These are phyloP conservation scores for Xerocomellus dryophilus DNA, from an alignment of 768 basidiomycete species.

Conservation along the genomic window DNA sequence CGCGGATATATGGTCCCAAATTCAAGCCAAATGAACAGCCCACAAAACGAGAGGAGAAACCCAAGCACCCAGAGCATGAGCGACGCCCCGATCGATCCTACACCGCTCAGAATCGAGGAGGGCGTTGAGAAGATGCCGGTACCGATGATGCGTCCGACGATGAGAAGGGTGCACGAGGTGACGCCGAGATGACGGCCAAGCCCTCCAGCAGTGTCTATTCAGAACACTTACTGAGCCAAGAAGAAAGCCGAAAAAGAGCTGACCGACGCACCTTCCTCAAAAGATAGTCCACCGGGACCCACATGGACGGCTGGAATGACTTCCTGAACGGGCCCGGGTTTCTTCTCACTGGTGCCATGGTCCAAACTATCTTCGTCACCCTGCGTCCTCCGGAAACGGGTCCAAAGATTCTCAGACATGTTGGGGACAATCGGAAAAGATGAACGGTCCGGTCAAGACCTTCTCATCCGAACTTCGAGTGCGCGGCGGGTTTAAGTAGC, in stretches of 20 bases:
- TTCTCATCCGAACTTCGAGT: not conserved
- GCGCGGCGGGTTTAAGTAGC: not conserved
- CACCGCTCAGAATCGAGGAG: constrained; percentile 51
- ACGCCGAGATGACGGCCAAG: constrained; percentile 56
- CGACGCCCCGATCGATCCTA: constrained; percentile 57
- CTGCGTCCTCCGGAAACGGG: not conserved
- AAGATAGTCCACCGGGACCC: constrained; percentile 44
- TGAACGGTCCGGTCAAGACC: not conserved
- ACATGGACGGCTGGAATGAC: constrained; percentile 11
- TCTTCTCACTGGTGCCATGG: not conserved
- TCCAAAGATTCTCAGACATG: constrained; percentile 8
- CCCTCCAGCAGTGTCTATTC: constrained; percentile 47
- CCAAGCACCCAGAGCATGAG: constrained; percentile 63
- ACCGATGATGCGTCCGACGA: constrained; percentile 55
- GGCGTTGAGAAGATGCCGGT: constrained; percentile 63
- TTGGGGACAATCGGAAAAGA: not conserved
- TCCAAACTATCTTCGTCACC: not conserved
- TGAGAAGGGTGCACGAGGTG: constrained; percentile 51
- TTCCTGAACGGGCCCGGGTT: not conserved
- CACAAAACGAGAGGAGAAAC: constrained; percentile 54
- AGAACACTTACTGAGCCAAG: not conserved
- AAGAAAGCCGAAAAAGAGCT: not conserved
- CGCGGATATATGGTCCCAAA: constrained; percentile 61
- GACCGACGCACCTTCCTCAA: constrained; percentile 42
- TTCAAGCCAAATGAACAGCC: constrained; percentile 61